Conservation (phyloP, 2,329 filamentous ascomycete genomes). For the Kalmusia sp. region DNA sequence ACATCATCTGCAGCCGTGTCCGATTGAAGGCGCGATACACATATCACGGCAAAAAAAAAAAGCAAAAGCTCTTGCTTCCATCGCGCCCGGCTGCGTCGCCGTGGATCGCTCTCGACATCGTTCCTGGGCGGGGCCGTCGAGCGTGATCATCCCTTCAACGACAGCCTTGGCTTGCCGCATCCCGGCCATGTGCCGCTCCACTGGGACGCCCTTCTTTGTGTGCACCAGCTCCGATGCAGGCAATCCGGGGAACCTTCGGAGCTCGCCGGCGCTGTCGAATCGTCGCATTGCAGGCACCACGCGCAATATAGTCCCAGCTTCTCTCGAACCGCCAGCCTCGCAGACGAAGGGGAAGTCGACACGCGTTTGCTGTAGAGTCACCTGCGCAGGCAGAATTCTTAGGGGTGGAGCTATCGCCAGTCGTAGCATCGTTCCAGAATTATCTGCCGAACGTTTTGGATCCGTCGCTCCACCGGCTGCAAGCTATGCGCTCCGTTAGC, state of each 20-base stretch:
- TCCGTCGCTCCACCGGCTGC: not conserved
- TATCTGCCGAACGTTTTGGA: not conserved
- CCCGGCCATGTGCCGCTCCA: not conserved
- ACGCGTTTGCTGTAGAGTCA: not conserved
- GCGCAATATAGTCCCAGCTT: not conserved
- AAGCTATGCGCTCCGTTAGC: not conserved
- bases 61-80: too few relatives aligned
- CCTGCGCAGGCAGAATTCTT: not conserved
- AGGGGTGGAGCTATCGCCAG: not conserved
- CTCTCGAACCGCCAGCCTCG: not conserved
- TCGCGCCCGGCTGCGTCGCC: too few relatives aligned
- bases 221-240: not conserved
- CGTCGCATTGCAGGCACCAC: not conserved
- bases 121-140: too few relatives aligned
- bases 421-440: not conserved
- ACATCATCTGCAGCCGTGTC: not conserved
- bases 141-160: too few relatives aligned
- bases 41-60: too few relatives aligned
- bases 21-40: not conserved
- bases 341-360: constrained; percentile 6
- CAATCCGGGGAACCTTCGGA: constrained; percentile 8
- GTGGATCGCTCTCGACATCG: too few relatives aligned
- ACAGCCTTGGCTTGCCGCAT: constrained; percentile 2
- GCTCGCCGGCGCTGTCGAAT: not conserved
- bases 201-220: not conserved